Conservation (phyloP, 331 rosid genomes). For the Spiraea crenata region DNA sequence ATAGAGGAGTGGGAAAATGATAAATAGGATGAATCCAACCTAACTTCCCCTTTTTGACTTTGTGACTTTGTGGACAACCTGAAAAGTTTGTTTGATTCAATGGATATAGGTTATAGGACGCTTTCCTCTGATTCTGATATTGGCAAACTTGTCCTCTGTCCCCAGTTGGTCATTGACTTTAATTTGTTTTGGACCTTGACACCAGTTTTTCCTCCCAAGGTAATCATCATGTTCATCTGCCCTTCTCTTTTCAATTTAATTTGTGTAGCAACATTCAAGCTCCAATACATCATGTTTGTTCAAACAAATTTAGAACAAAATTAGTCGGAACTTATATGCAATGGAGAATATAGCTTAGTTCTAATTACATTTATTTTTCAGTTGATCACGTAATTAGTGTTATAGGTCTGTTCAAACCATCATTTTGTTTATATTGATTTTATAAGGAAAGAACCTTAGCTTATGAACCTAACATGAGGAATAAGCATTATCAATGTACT, state of each 20-base stretch:
- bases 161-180: slow-evolving; percentile 25
- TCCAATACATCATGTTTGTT: neutral
- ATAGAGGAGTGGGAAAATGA: slow-evolving; percentile 38
- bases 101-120: slow-evolving; percentile 16
- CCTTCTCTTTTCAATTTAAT: neutral
- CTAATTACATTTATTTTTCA: no score
- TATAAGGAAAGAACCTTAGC: neutral
- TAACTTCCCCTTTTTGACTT: slow-evolving; percentile 50
- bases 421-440: neutral
- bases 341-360: no score
- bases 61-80: slow-evolving; percentile 41
- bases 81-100: slow-evolving; percentile 20
- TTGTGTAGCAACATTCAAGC: neutral
- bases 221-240: neutral
- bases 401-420: neutral
- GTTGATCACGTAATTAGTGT: no score
- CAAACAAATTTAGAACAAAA: no score
- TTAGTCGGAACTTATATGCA: no score
- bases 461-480: slow-evolving; percentile 12
- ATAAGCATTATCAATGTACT: neutral
- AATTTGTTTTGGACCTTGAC: neutral
- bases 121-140: slow-evolving; percentile 22
- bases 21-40: slow-evolving; percentile 46
- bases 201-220: neutral
- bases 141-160: slow-evolving; percentile 3